Percentiles rank a stretch among this genome's conserved stretches.
Evolutionary conservation across 768 basidiomycete genomes (phyloP).

Genomic region (Pilatotrama ljubarskyi): DNA sequence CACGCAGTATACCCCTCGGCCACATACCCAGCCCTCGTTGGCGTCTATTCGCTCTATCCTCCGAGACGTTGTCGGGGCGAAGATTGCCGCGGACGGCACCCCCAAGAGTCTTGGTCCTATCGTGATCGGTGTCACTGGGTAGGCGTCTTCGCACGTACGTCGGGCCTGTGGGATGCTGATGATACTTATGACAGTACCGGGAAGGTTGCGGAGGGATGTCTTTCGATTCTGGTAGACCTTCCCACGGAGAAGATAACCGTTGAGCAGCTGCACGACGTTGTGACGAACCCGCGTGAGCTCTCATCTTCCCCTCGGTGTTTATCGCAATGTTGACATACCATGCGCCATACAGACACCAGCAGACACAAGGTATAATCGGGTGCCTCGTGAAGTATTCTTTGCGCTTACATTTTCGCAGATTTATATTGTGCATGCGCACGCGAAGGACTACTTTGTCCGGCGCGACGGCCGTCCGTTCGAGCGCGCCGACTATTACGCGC

Average conservation of each 20-base stretch:
- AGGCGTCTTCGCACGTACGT: conserved; percentile 19
- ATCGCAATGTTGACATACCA: too few species aligned
- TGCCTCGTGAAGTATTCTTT: background rate
- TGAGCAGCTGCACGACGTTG: conserved; percentile 56
- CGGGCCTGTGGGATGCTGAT: background rate
- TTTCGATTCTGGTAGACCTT: conserved; percentile 70
- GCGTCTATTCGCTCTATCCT: conserved; percentile 54
- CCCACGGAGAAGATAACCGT: conserved; percentile 61
- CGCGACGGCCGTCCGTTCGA: conserved; percentile 57
- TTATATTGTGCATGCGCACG: conserved; percentile 72
- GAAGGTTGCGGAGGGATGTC: conserved; percentile 77
- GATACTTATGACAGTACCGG: conserved; percentile 54
- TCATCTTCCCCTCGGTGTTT: too few species aligned
- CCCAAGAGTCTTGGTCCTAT: conserved; percentile 71
- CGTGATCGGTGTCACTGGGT: conserved; percentile 85
- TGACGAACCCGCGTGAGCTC: conserved; percentile 49
- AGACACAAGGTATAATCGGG: conserved; percentile 49
- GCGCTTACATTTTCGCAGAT: conserved; percentile 43
- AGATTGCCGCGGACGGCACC: conserved; percentile 57
- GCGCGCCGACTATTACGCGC: conserved; percentile 70
- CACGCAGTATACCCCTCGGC: conserved; percentile 71
- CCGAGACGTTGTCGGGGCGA: conserved; percentile 51
- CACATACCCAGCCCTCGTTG: conserved; percentile 69
- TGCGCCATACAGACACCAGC: conserved; percentile 47
- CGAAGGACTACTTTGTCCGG: conserved; percentile 69